Conservation (phyloP, 2,329 filamentous ascomycete species). For the Cladosporium sp. region DNA sequence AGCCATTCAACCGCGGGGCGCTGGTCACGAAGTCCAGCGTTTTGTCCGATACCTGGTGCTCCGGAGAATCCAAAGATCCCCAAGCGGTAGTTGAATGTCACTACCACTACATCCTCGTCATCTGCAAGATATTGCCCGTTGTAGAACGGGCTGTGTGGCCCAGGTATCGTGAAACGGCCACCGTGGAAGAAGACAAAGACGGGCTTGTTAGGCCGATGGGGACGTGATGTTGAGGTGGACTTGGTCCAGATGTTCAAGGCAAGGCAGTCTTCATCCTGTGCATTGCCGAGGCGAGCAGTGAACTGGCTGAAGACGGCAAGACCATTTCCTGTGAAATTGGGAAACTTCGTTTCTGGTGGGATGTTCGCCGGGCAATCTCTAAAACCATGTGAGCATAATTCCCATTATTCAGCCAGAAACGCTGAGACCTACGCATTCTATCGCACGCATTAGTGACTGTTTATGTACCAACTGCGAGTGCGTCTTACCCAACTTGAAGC, state of each 20-base stretch:
- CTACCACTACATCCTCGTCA: conserved; percentile 38
- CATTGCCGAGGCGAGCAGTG: conserved; percentile 18
- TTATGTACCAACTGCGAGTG: background rate
- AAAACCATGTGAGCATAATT: background rate
- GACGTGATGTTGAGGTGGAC: conserved; percentile 16
- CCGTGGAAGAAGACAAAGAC: conserved; percentile 41
- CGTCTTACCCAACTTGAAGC: conserved; percentile 9
- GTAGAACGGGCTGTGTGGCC: conserved; percentile 35
- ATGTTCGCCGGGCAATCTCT: conserved; percentile 19
- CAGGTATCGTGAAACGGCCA: conserved; percentile 36
- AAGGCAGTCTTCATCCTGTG: conserved; percentile 31
- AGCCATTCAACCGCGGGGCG: conserved; percentile 52
- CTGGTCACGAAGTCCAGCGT: conserved; percentile 53
- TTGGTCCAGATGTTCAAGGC: conserved; percentile 36
- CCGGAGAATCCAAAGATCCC: conserved; percentile 42
- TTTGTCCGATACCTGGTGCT: conserved; percentile 35
- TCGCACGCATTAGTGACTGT: background rate
- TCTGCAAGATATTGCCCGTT: conserved; percentile 35
- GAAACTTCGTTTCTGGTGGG: conserved; percentile 19
- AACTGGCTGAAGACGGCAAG: conserved; percentile 19
- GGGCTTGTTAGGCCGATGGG: conserved; percentile 18
- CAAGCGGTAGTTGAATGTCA: conserved; percentile 41
- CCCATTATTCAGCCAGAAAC: too few species aligned
- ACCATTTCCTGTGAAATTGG: conserved; percentile 25
- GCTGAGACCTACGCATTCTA: background rate